phyloP scores from a whole-genome alignment of 2,329 filamentous ascomycete genomes.

The Paraphaeosphaeria sporulosa region DNA sequence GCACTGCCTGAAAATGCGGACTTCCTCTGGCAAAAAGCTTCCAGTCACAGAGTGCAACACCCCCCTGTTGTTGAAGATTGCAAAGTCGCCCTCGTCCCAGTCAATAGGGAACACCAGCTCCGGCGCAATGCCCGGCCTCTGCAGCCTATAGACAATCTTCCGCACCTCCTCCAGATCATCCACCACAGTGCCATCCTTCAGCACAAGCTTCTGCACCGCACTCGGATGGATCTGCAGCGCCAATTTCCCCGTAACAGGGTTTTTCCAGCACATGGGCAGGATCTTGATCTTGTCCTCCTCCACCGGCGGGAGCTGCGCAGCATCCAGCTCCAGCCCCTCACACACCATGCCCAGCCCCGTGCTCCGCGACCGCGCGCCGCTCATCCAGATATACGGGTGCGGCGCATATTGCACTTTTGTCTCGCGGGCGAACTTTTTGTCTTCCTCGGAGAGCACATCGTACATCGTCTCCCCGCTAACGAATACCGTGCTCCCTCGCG shows the following conservation, averaged over 20 bases:
- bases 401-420: constrained; percentile 75
- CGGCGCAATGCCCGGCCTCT: constrained; percentile 76
- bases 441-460: constrained; percentile 68
- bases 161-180: constrained; percentile 72
- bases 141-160: constrained; percentile 73
- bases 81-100: constrained; percentile 79
- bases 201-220: constrained; percentile 73
- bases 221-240: constrained; percentile 79
- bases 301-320: constrained; percentile 68
- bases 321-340: constrained; percentile 68
- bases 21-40: constrained; percentile 75
- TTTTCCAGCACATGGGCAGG: constrained; percentile 80
- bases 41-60: constrained; percentile 79
- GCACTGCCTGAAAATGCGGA: constrained; percentile 78
- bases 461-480: constrained; percentile 76
- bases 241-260: constrained; percentile 72
- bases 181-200: constrained; percentile 71
- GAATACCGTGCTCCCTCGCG: constrained; percentile 80
- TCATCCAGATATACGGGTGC: constrained; percentile 87
- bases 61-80: constrained; percentile 80
- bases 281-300: constrained; percentile 73
- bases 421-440: constrained; percentile 71
- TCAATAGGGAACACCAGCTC: constrained; percentile 75
- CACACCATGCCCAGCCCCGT: constrained; percentile 76
- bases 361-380: constrained; percentile 68